Percentiles rank a stretch among this genome's conserved stretches.
Evolutionary conservation across 2,329 filamentous ascomycete species (phyloP).

Genomic region (Epichloe festucae): DNA sequence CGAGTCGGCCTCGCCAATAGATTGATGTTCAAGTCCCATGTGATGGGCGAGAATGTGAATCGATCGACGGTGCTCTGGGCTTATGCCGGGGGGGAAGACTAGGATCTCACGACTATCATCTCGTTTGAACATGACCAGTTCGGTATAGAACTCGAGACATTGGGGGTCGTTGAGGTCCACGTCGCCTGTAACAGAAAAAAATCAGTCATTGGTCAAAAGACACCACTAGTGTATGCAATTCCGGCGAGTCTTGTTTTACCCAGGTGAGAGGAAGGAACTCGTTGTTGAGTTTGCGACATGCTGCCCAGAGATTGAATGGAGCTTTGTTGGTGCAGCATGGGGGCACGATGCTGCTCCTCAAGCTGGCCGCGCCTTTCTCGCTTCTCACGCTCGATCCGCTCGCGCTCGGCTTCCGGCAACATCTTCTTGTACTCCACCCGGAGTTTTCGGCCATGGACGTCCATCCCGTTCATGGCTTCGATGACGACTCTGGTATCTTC

Average conservation of each 20-base stretch:
- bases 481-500: slow-evolving; percentile 91
- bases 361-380: slow-evolving; percentile 88
- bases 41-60: slow-evolving; percentile 93
- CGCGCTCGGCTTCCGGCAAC: slow-evolving; percentile 85
- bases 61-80: slow-evolving; percentile 73
- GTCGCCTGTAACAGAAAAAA: slow-evolving; percentile 31
- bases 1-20: slow-evolving; percentile 75
- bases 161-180: slow-evolving; percentile 86
- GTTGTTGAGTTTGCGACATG: slow-evolving; percentile 49
- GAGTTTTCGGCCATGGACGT: slow-evolving; percentile 86
- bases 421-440: slow-evolving; percentile 99
- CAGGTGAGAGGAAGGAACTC: slow-evolving; percentile 28
- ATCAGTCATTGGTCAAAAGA: not conserved
- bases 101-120: slow-evolving; percentile 65
- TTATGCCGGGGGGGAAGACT: slow-evolving; percentile 69
- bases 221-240: not conserved
- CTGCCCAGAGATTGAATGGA: slow-evolving; percentile 70
- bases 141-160: slow-evolving; percentile 78
- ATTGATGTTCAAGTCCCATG: slow-evolving; percentile 83
- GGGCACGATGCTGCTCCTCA: slow-evolving; percentile 83
- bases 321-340: slow-evolving; percentile 68
- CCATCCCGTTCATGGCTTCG: slow-evolving; percentile 86
- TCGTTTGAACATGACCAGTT: slow-evolving; percentile 79
- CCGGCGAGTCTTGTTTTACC: slow-evolving; percentile 17
- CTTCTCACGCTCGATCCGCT: slow-evolving; percentile 95